Conservation (phyloP, 2,329 filamentous ascomycete species). For the Fusarium odoratissimum region DNA sequence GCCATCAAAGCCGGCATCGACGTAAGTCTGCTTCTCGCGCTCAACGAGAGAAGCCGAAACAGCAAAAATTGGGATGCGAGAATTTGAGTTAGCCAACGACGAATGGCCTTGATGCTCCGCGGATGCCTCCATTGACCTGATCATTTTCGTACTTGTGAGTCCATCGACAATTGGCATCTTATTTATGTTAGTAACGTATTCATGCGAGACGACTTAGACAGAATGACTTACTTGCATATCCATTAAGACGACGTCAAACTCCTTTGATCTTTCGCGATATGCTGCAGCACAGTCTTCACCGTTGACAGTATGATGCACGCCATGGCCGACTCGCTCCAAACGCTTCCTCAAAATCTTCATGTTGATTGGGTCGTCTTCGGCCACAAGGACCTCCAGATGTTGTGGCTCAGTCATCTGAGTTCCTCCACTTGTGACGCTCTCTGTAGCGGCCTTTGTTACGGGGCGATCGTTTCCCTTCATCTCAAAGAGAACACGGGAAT, state of each 20-base stretch:
- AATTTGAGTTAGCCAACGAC: slow-evolving; percentile 66
- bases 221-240: slow-evolving; percentile 82
- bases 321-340: slow-evolving; percentile 79
- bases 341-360: slow-evolving; percentile 84
- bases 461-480: slow-evolving; percentile 39
- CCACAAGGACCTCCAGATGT: slow-evolving; percentile 75
- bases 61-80: slow-evolving; percentile 83
- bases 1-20: slow-evolving; percentile 84
- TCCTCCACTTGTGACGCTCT: slow-evolving; percentile 41
- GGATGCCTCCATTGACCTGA: slow-evolving; percentile 76
- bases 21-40: slow-evolving; percentile 73
- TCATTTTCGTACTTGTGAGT: slow-evolving; percentile 83
- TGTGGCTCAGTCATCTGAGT: slow-evolving; percentile 34
- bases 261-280: slow-evolving; percentile 70
- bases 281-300: slow-evolving; percentile 84
- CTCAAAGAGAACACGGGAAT: slow-evolving; percentile 56
- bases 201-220: not conserved
- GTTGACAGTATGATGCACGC: slow-evolving; percentile 79
- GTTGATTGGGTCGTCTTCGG: slow-evolving; percentile 90
- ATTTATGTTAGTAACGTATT: not conserved
- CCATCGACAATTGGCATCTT: slow-evolving; percentile 97
- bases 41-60: slow-evolving; percentile 87
- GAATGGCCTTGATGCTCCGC: slow-evolving; percentile 64
- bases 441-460: slow-evolving; percentile 22
- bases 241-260: slow-evolving; percentile 87